Conservation (phyloP, 441 rosid species). For the Gossypium laxum region DNA sequence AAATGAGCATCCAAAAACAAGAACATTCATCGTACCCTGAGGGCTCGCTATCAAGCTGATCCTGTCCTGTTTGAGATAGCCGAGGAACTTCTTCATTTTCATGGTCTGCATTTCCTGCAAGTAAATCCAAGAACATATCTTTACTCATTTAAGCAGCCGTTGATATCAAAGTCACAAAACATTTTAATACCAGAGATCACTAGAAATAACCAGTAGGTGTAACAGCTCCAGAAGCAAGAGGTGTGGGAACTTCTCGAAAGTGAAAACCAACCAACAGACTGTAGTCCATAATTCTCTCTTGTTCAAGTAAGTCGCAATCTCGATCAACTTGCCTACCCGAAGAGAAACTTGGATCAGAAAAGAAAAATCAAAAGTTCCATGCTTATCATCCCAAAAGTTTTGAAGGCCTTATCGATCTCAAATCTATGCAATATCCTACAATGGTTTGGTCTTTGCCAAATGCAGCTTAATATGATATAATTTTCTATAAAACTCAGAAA, state of each 20-base stretch:
- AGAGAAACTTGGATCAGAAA: neutral
- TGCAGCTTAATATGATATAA: neutral
- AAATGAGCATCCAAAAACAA: neutral
- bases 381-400: neutral
- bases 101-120: slow-evolving; percentile 35
- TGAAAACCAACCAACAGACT: slow-evolving; percentile 88
- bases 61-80: slow-evolving; percentile 33
- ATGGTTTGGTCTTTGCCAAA: neutral
- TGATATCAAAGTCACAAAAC: slow-evolving; percentile 9
- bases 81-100: slow-evolving; percentile 20
- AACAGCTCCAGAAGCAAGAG: slow-evolving; percentile 38
- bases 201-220: slow-evolving; percentile 53
- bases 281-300: slow-evolving; percentile 93
- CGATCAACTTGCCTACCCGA: slow-evolving; percentile 75
- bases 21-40: slow-evolving; percentile 37
- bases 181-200: slow-evolving; percentile 13
- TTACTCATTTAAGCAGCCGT: slow-evolving; percentile 12
- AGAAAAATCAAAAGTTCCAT: neutral
- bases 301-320: slow-evolving; percentile 91
- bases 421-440: neutral
- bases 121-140: neutral
- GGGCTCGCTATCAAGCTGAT: slow-evolving; percentile 50
- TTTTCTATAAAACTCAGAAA: neutral
- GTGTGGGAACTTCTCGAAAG: slow-evolving; percentile 52
- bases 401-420: neutral